Evolutionary conservation across 208 protist species (phyloP), one percentile per base, ranked within the genome.

Genomic region (Wallacemonas sp.): DNA sequence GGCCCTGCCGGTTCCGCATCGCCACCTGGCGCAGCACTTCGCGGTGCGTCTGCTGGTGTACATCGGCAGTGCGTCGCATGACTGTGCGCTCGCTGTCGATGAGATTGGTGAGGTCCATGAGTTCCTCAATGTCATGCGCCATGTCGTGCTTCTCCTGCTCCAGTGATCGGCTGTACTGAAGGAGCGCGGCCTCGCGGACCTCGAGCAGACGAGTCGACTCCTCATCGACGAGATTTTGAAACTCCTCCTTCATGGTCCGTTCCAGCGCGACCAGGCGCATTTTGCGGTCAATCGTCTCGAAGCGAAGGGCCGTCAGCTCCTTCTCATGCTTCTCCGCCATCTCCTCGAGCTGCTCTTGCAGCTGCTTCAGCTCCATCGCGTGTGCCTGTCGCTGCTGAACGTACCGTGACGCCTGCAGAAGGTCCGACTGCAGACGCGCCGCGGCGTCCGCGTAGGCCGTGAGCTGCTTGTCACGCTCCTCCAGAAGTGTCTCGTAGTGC

Each of bases 251-350:
- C 85, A 94, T 91, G 21, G 72, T 78, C 64, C 83, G 76, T 58
- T 94, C 88, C 34, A 94, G 56, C 21, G 88, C 83, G 23, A 92
- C 70, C 21, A 94, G 73, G 34, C 82, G 74, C 74, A 94, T 84
- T 56, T 94, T 94, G 16, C 88, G 80, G 62, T 94, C 88, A 11
- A 94, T 73, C 27, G 83, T 88, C 60, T 91, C 80, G 62, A 92
- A 92, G 49, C 85, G 82, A 63, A 94, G 72, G 17, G 77, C 78
- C 23, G 77, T 67, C 46, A 92, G 30, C 65, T 92, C 85, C 52
- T 76, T 74, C 63, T 92, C 83, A 43, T 94, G 88, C 38, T 44
- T 61, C 27, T 65, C 61, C 14, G 64, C 68, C 44, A 82, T 71
- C 44, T 90, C 78, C 46, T 88, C 78, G 17, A 95, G 65, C 61